These are phyloP conservation scores for Lactarius hatsudake DNA, from an alignment of 768 basidiomycete genomes.

Conservation along the genomic window DNA sequence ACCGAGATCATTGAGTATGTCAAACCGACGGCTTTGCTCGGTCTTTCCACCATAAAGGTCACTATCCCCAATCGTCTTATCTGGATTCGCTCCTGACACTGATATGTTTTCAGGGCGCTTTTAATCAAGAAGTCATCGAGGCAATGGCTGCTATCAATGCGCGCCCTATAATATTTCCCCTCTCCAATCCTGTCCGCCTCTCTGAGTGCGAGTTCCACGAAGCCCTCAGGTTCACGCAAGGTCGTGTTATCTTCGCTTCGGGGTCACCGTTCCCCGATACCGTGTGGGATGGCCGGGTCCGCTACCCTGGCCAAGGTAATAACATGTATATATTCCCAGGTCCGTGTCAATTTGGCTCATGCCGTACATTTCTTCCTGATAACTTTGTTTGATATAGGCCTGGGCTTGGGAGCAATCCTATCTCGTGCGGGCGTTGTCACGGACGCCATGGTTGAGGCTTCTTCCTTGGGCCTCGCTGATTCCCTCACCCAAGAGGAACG, in stretches of 20 bases:
- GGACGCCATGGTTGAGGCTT: constrained; percentile 86
- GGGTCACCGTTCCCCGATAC: constrained; percentile 82
- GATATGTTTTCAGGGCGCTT: constrained; percentile 53
- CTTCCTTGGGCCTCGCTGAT: constrained; percentile 75
- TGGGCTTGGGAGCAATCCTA: constrained; percentile 79
- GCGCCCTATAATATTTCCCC: constrained; percentile 88
- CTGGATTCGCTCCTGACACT: neutral
- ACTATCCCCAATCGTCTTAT: neutral
- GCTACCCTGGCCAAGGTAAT: constrained; percentile 88
- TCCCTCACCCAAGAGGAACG: constrained; percentile 71
- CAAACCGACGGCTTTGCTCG: constrained; percentile 85
- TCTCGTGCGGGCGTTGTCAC: constrained; percentile 67
- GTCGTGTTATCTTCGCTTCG: constrained; percentile 79
- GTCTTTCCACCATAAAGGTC: constrained; percentile 80
- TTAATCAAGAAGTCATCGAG: constrained; percentile 65
- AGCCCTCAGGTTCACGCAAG: constrained; percentile 67
- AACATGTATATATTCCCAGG: constrained; percentile 89
- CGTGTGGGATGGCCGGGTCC: constrained; percentile 48
- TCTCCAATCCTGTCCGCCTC: constrained; percentile 83
- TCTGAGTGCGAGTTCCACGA: constrained; percentile 80
- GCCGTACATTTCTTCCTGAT: constrained; percentile 8
- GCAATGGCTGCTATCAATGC: constrained; percentile 77
- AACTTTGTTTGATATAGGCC: constrained; percentile 37
- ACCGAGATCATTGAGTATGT: constrained; percentile 77
- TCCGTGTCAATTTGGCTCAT: constrained; percentile 29